Percentiles rank a stretch among this genome's conserved stretches.
Evolutionary conservation across 805 yeast genomes (phyloP).

Genomic region (Wickerhamomyces ciferrii): DNA sequence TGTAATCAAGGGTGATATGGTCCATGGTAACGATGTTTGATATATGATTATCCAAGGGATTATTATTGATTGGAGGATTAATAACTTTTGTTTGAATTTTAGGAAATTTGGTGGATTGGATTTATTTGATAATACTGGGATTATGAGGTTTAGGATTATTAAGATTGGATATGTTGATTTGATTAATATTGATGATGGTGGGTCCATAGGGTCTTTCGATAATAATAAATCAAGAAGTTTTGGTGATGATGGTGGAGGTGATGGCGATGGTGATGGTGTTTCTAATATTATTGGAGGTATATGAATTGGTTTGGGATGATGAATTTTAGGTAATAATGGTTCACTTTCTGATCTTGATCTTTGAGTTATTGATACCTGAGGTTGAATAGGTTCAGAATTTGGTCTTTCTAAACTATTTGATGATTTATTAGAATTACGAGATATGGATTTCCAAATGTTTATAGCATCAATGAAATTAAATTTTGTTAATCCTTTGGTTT

Average conservation of each 20-base stretch:
- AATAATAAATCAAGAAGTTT: no score
- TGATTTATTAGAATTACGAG: no score
- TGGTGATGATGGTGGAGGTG: not conserved
- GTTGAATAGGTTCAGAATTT: not conserved
- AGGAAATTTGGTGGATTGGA: not conserved
- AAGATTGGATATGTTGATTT: slow-evolving; percentile 5
- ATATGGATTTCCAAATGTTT: slow-evolving; percentile 24
- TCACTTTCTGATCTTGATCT: not conserved
- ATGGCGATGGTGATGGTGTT: not conserved
- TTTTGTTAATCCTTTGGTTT: slow-evolving; percentile 17
- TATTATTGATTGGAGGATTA: slow-evolving; percentile 24
- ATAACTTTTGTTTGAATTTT: slow-evolving; percentile 11
- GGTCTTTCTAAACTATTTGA: slow-evolving; percentile 1
- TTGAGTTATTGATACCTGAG: not conserved
- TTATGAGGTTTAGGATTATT: slow-evolving; percentile 5
- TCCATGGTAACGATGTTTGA: not conserved
- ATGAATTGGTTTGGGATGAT: not conserved
- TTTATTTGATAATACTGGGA: slow-evolving; percentile 9
- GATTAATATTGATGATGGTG: not conserved
- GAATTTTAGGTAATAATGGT: not conserved
- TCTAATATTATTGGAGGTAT: not conserved
- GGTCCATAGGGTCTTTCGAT: not conserved
- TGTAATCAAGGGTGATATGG: not conserved
- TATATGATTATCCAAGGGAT: slow-evolving; percentile 7
- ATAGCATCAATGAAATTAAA: slow-evolving; percentile 34